These are phyloP conservation scores for Tanacetum coccineum DNA, from an alignment of 129 eudicot species.

Conservation along the genomic window DNA sequence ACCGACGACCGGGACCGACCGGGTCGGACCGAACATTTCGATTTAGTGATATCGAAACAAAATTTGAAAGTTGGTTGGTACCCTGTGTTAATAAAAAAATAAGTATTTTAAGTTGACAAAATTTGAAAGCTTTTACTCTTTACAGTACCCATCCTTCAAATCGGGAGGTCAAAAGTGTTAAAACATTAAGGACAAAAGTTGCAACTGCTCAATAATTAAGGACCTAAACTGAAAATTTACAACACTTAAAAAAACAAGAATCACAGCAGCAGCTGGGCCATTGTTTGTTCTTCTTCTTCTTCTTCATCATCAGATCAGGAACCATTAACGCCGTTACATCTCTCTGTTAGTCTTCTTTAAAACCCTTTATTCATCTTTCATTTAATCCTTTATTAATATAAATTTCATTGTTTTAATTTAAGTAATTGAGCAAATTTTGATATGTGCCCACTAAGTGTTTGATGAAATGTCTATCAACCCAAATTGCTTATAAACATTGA, in stretches of 20 bases:
- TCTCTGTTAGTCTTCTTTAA: constrained; percentile 12
- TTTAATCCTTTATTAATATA: constrained; percentile 3
- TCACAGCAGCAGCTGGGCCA: constrained; percentile 12
- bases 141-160: too few species aligned
- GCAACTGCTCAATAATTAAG: too few species aligned
- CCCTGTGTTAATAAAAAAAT: too few species aligned
- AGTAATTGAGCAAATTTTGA: constrained; percentile 7
- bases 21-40: too few species aligned
- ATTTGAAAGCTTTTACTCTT: too few species aligned
- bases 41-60: too few species aligned
- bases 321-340: constrained; percentile 12
- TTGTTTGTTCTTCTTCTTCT: constrained; percentile 13
- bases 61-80: too few species aligned
- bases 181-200: too few species aligned
- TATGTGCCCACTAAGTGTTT: constrained; percentile 22
- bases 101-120: too few species aligned
- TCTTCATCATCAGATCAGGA: constrained; percentile 22
- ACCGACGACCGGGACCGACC: too few species aligned
- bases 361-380: not conserved
- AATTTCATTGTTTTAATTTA: not conserved
- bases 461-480: constrained; percentile 21
- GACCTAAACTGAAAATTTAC: constrained; percentile 3
- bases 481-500: not conserved
- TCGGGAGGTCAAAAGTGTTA: too few species aligned
- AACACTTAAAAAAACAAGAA: not conserved